Conservation (phyloP, 208 protist species). For the Polymyxa betae region DNA sequence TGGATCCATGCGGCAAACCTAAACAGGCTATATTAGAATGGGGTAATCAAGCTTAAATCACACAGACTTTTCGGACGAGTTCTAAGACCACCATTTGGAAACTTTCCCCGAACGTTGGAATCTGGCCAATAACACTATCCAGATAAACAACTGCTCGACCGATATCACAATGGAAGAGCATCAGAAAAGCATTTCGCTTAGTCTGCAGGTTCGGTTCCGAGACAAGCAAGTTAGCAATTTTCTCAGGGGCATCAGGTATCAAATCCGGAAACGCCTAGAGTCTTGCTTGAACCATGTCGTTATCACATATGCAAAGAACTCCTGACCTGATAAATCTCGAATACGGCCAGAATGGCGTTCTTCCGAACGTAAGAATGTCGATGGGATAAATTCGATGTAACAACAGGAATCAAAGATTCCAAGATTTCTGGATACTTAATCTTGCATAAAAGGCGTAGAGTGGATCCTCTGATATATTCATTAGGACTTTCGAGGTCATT, state of each 20-base stretch:
- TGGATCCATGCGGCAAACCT: conserved; percentile 29
- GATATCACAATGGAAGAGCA: conserved; percentile 91
- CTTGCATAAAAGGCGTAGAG: conserved; percentile 95
- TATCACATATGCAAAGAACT: background rate
- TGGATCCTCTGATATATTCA: conserved; percentile 95
- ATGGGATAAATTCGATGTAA: conserved; percentile 90
- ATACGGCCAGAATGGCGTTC: conserved; percentile 94
- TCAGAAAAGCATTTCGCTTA: conserved; percentile 95
- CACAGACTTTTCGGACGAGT: conserved; percentile 57
- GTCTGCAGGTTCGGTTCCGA: conserved; percentile 53
- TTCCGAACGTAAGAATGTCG: conserved; percentile 92
- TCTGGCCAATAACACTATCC: conserved; percentile 80
- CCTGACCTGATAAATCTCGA: conserved; percentile 82
- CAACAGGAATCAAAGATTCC: conserved; percentile 90
- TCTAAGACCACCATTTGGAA: conserved; percentile 85
- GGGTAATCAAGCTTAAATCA: background rate
- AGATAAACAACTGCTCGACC: conserved; percentile 90
- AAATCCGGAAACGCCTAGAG: conserved; percentile 83
- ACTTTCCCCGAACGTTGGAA: conserved; percentile 81
- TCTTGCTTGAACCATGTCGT: background rate
- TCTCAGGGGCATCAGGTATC: conserved; percentile 93
- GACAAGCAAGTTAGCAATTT: conserved; percentile 89
- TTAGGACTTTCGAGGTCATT: conserved; percentile 95
- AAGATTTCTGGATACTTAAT: conserved; percentile 92
- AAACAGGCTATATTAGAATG: background rate